phyloP scores from a whole-genome alignment of 139 green algal species.

The Chlamydomonas schloesseri region DNA sequence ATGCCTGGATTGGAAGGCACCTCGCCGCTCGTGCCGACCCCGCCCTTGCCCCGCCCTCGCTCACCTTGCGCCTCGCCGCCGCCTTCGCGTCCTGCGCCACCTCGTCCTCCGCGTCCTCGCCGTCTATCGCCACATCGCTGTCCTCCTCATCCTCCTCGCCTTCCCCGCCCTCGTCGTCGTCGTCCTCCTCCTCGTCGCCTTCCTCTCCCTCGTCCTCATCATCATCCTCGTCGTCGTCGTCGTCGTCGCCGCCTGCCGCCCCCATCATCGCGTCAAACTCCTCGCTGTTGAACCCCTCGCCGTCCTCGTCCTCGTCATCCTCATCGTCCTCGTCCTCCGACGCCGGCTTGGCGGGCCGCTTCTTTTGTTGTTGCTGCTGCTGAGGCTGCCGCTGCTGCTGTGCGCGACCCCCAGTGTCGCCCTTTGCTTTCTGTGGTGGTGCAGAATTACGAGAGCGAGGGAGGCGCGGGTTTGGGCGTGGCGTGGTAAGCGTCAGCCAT shows the following conservation, averaged over 20 bases:
- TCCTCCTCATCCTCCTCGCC: neutral
- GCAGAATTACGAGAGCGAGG: no score
- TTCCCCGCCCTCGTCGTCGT: neutral
- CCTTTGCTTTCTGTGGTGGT: slow-evolving; percentile 11
- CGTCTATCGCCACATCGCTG: neutral
- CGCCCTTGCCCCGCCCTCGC: no score
- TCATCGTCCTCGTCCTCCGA: slow-evolving; percentile 28
- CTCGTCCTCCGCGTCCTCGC: slow-evolving; percentile 9
- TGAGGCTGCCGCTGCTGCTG: no score
- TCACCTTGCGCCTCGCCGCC: slow-evolving; percentile 6
- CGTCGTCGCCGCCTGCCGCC: neutral
- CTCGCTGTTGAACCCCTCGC: slow-evolving; percentile 43
- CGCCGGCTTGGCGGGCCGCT: slow-evolving; percentile 7
- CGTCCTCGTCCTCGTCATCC: neutral
- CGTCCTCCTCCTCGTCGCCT: slow-evolving; percentile 22
- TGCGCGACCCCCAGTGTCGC: no score
- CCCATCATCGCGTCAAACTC: slow-evolving; percentile 29
- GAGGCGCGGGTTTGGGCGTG: no score
- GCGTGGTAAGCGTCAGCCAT: no score
- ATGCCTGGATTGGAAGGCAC: no score
- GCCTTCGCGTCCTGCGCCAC: neutral
- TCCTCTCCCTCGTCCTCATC: slow-evolving; percentile 9
- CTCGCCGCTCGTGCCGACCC: no score
- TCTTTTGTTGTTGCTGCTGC: neutral
- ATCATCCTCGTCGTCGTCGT: neutral